Evolutionary conservation across 345 rosid genomes (phyloP).

Genomic region (Erucastrum elatum): DNA sequence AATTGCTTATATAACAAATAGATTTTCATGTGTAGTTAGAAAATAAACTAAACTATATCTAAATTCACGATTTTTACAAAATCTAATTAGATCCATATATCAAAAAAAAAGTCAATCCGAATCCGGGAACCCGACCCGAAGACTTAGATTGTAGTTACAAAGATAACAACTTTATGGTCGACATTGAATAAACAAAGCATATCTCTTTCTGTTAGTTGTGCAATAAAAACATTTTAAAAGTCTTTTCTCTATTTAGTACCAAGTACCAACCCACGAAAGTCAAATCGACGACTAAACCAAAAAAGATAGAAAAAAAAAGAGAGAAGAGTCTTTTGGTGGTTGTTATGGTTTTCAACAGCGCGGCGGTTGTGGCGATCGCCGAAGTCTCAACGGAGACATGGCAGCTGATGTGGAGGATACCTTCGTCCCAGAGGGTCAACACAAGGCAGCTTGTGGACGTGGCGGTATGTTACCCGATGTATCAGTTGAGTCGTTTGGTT

Average conservation of each 20-base stretch:
- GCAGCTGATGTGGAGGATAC: conserved; percentile 53
- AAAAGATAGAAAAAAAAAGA: not conserved
- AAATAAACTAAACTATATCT: no score
- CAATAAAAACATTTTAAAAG: not conserved
- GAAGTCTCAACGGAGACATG: conserved; percentile 61
- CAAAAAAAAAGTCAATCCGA: no score
- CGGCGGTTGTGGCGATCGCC: conserved; percentile 46
- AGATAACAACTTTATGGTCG: not conserved
- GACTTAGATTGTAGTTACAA: not conserved
- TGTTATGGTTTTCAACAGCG: conserved; percentile 60
- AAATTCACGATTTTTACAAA: no score
- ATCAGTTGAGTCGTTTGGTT: conserved; percentile 56
- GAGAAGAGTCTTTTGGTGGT: conserved; percentile 15
- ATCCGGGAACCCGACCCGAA: no score
- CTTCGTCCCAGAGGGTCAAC: conserved; percentile 49
- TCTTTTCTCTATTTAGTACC: not conserved
- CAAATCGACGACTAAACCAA: conserved; percentile 22
- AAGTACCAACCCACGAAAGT: conserved; percentile 24
- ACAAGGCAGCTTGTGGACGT: conserved; percentile 63
- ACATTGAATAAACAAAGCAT: not conserved
- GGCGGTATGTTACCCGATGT: conserved; percentile 56
- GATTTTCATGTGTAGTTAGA: no score
- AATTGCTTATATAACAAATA: no score
- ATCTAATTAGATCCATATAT: no score
- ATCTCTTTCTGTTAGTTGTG: conserved; percentile 4